A percentile compares a stretch with the other conserved stretches of the same genome.
These are phyloP conservation scores for Luzula sylvatica DNA, from an alignment of 176 grass and related monocot genomes.

Conservation along the genomic window DNA sequence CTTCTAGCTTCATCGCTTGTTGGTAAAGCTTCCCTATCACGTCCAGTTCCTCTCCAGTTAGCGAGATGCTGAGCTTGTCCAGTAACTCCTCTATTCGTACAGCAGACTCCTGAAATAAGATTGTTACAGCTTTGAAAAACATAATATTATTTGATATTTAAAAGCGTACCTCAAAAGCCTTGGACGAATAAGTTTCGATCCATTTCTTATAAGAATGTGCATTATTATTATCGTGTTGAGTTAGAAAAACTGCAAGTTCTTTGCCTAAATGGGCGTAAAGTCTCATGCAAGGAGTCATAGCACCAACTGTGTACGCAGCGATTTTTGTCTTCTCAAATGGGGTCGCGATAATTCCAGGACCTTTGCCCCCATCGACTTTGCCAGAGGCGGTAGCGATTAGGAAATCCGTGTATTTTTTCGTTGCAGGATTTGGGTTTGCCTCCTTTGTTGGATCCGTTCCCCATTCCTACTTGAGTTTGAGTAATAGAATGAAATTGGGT, in stretches of 20 bases:
- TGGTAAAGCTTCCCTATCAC: conserved; percentile 83
- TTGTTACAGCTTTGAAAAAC: conserved; percentile 5
- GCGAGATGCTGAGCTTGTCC: conserved; percentile 78
- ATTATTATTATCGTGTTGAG: conserved; percentile 37
- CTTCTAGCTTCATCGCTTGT: conserved; percentile 77
- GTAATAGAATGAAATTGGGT: too few species aligned
- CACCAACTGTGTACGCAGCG: conserved; percentile 87
- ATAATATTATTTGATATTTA: neutral
- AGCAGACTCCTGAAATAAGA: conserved; percentile 44
- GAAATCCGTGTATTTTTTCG: conserved; percentile 82
- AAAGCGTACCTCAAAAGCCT: conserved; percentile 71
- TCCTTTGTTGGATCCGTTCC: conserved; percentile 71
- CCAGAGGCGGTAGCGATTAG: conserved; percentile 77
- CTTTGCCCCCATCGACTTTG: conserved; percentile 79
- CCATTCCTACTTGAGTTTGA: too few species aligned
- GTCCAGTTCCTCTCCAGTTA: conserved; percentile 89
- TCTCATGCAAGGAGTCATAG: conserved; percentile 86
- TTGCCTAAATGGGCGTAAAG: conserved; percentile 85
- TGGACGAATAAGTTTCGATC: conserved; percentile 60
- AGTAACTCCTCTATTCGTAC: conserved; percentile 86
- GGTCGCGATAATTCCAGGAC: conserved; percentile 74
- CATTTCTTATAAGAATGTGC: conserved; percentile 73
- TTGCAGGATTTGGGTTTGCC: conserved; percentile 43
- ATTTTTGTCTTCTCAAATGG: conserved; percentile 99
- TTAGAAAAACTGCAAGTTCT: conserved; percentile 39